Conservation (phyloP, 2,329 filamentous ascomycete species). For the Diplodia scrobiculata region DNA sequence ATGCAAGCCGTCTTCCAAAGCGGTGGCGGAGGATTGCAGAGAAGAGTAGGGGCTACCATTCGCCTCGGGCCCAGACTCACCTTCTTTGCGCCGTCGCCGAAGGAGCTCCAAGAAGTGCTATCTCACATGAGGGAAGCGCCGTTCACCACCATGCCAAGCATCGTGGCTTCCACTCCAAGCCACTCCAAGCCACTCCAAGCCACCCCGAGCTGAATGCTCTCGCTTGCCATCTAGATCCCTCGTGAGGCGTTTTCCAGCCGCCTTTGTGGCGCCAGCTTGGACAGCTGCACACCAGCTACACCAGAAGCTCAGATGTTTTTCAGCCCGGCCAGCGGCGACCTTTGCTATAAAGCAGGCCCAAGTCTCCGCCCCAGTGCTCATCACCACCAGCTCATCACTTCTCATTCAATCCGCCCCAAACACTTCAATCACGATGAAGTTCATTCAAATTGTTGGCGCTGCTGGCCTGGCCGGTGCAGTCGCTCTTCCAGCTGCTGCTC, state of each 20-base stretch:
- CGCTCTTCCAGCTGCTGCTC: background rate
- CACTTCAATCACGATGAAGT: background rate
- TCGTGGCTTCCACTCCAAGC: background rate
- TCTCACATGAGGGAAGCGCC: background rate
- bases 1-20: too few species aligned
- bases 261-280: too few species aligned
- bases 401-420: background rate
- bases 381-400: background rate
- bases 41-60: too few species aligned
- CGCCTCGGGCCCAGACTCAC: too few species aligned
- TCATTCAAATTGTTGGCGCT: background rate
- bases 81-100: background rate
- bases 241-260: background rate
- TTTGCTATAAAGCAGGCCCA: background rate
- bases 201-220: background rate
- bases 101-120: background rate
- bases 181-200: background rate
- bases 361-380: background rate
- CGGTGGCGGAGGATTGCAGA: too few species aligned
- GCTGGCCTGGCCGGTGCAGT: slow-evolving; percentile 7
- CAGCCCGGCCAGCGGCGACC: too few species aligned
- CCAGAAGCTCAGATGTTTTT: background rate
- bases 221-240: background rate
- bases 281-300: background rate
- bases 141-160: slow-evolving; percentile 3